These are phyloP conservation scores for Phaeomoniella chlamydospora DNA, from an alignment of 2,329 filamentous ascomycete species.

Conservation along the genomic window DNA sequence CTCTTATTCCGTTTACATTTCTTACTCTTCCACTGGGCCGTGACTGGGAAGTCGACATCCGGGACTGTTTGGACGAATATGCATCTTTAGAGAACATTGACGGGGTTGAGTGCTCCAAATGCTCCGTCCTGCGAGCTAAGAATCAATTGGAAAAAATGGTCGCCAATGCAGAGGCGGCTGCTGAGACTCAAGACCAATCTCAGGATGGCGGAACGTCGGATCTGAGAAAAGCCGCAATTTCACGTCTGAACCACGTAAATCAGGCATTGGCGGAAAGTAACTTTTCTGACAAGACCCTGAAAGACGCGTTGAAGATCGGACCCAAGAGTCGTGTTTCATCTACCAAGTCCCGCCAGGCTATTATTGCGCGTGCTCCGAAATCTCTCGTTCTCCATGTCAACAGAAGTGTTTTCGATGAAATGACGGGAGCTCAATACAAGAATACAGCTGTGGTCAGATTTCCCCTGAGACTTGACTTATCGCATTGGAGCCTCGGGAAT, in stretches of 20 bases:
- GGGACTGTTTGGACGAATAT: constrained; percentile 70
- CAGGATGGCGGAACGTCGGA: constrained; percentile 17
- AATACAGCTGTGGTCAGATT: constrained; percentile 71
- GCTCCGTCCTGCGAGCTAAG: constrained; percentile 55
- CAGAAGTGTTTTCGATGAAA: constrained; percentile 77
- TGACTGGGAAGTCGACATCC: constrained; percentile 52
- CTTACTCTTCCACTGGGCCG: constrained; percentile 69
- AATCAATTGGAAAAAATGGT: constrained; percentile 35
- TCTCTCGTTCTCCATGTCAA: constrained; percentile 81
- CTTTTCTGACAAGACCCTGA: constrained; percentile 56
- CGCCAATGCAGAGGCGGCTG: constrained; percentile 22
- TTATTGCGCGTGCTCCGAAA: constrained; percentile 67
- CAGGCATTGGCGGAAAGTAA: constrained; percentile 64
- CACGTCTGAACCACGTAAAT: constrained; percentile 52
- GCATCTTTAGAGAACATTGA: constrained; percentile 74
- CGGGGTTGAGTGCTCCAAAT: constrained; percentile 82
- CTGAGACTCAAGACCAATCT: constrained; percentile 9
- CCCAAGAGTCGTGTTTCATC: constrained; percentile 55
- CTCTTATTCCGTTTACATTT: constrained; percentile 87
- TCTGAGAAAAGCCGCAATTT: constrained; percentile 23
- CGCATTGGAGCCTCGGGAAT: constrained; percentile 65
- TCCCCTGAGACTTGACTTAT: constrained; percentile 58
- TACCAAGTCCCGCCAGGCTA: constrained; percentile 81
- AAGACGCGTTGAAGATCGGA: constrained; percentile 49
- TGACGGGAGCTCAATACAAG: constrained; percentile 65